phyloP scores from a whole-genome alignment of 352 stramenopile genomes.

The Phytophthora hibernalis region DNA sequence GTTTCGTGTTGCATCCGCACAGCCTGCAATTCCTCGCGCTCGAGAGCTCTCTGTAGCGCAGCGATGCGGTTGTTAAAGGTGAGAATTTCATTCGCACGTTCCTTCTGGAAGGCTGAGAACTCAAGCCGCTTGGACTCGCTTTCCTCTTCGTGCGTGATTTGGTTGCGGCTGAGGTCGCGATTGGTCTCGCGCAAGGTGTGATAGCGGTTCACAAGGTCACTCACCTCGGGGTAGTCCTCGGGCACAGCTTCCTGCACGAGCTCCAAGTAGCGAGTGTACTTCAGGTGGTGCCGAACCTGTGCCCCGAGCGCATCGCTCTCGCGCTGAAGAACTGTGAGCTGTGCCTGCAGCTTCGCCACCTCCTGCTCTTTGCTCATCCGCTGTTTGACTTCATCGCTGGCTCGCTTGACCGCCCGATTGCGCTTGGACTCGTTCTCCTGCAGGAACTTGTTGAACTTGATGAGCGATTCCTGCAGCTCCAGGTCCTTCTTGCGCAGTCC shows the following conservation, averaged over 20 bases:
- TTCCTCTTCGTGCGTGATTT: conserved; percentile 85
- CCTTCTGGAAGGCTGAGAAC: conserved; percentile 89
- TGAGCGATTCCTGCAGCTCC: conserved; percentile 95
- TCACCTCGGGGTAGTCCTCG: conserved; percentile 93
- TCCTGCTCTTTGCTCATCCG: conserved; percentile 90
- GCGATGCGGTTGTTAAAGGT: conserved; percentile 93
- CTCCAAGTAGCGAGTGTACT: conserved; percentile 91
- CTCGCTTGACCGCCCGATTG: conserved; percentile 92
- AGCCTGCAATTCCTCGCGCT: conserved; percentile 70
- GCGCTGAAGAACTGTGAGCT: conserved; percentile 67
- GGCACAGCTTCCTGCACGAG: conserved; percentile 90
- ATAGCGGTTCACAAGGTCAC: conserved; percentile 93
- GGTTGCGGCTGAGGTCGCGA: conserved; percentile 73
- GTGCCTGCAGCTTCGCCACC: conserved; percentile 72
- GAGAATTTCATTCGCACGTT: conserved; percentile 93
- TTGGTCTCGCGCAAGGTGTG: conserved; percentile 94
- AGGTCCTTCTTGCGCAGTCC: conserved; percentile 94
- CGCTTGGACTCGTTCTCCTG: conserved; percentile 96
- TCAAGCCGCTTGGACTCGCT: conserved; percentile 87
- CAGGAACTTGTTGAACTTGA: conserved; percentile 97
- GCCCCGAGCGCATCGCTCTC: conserved; percentile 74
- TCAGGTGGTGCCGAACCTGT: conserved; percentile 82
- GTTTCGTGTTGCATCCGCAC: conserved; percentile 89
- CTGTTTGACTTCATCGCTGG: conserved; percentile 93
- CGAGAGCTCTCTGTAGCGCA: conserved; percentile 81